A percentile compares a stretch with the other conserved stretches of the same genome.
phyloP scores from a whole-genome alignment of 2,329 filamentous ascomycete species.

The Chlorencoelia australis region DNA sequence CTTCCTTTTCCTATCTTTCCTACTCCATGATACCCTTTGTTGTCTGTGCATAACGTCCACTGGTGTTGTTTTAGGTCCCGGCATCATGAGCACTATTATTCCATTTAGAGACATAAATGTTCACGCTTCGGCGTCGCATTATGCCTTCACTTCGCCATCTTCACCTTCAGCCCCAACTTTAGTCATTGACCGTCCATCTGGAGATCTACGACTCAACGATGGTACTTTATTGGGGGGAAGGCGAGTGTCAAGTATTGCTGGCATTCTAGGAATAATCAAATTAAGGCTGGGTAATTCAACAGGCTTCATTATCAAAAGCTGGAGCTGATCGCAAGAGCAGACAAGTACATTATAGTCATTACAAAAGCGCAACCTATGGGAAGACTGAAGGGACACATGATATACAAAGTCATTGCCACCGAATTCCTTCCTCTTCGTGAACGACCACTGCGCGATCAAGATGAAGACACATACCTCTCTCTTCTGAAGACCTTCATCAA shows the following conservation, averaged over 20 bases:
- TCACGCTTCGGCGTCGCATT: constrained; percentile 81
- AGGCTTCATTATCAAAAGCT: not conserved
- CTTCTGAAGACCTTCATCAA: constrained; percentile 76
- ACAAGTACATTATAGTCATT: constrained; percentile 96
- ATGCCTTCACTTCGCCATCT: constrained; percentile 93
- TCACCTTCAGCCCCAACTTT: constrained; percentile 81
- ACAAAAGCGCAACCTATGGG: constrained; percentile 89
- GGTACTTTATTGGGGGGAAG: constrained; percentile 65
- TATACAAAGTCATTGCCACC: constrained; percentile 84
- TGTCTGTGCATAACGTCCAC: no score
- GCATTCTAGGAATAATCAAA: constrained; percentile 89
- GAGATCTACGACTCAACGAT: constrained; percentile 79
- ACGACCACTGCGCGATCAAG: constrained; percentile 78
- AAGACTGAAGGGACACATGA: constrained; percentile 86
- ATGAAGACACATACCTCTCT: constrained; percentile 84
- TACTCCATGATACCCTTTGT: no score
- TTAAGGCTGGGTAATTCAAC: constrained; percentile 67
- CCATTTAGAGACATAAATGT: constrained; percentile 97
- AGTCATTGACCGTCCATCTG: constrained; percentile 83
- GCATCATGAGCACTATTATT: constrained; percentile 39
- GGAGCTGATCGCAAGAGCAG: constrained; percentile 28
- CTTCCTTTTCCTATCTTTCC: no score
- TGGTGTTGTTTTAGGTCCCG: not conserved
- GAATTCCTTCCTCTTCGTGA: constrained; percentile 93
- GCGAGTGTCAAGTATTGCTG: constrained; percentile 86